Base-by-base conservation (phyloP, 345 rosid genomes). In the Murraya koenigii region DNA sequence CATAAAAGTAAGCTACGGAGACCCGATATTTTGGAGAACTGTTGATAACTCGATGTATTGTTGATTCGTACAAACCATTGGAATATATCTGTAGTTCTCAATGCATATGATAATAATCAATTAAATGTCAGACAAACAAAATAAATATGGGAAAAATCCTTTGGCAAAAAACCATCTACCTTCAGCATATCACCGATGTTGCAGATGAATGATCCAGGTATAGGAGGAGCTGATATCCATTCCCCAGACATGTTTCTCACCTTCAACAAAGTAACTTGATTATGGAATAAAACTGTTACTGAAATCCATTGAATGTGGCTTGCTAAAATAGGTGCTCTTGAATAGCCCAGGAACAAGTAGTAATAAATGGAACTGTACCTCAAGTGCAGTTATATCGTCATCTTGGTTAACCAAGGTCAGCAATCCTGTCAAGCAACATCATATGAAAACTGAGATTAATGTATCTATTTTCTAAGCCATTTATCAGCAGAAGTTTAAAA, bases 181-280 rank as follows among this genome's bases (percentile, higher is more conserved):
- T 93, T 93, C 71, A 93, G 81, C 98, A 95, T 95, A 86, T 95
- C 96, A 1, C 99, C 94, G 3, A 95, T 93, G 92, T 91, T 93
- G 87, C 98, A 95, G 15, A 93, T 92, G 80, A 93, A 92, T 23
- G 97, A 79, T 77, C 96, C 97, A 0, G 94, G 93, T 30, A 93
- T 82, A 0, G 98, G 97, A n/a, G 90, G 86, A 52, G 98, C 98
- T 10, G 92, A 85, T 79, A 95, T 90, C 98, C 99, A 95, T 58
- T 93, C 93, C 3, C 97, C 98, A 0, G 90, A 68, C 59, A 72
- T 71, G 83, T 95, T 95, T 80, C 87, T 87, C 84, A 92, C 99
- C 98, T 95, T 82, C 82, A 81, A 41, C 32, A 80, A 63, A 30
- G 30, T 52, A 52, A 35, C 49, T 44, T 65, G 55, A 52, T 52